Base-by-base conservation (phyloP, 495 filamentous ascomycete genomes). In the Neurospora tetraspora region DNA sequence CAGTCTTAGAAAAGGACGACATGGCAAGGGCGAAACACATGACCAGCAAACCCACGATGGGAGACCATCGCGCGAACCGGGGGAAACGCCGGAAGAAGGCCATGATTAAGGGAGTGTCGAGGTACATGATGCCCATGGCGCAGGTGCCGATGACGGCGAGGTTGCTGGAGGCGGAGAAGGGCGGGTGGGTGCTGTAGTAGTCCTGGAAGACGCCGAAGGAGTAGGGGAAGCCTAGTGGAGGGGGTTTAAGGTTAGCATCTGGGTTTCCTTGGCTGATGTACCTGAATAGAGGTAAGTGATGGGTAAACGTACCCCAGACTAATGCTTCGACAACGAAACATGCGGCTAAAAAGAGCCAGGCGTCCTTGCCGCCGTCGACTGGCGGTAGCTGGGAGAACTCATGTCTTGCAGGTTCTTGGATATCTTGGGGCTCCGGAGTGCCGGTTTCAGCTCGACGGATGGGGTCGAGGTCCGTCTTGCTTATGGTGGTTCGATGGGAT, bases 281-380 rank as follows among this genome's bases (percentile, higher is more conserved):
- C 23, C 12, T 45, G 42, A 20, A 20, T 45, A 20, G 4, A 70
- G 68, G 38, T 42, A 69, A 36, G 31, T 73, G 31, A 61, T 9
- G 43, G 40, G 7, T 5, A 20, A 39, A 77, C 81, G 74, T 78
- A 89, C 89, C 90, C 90, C 89, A 92, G 31, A 91, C 81, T 12
- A 92, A 78, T n/a, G 82, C 86, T 75, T 93, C 90, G 37, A 92
- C 80, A 70, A 88, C 78, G 78, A 92, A 92, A 74, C 86, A 85
- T 5, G 86, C 88, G 1, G 84, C 81, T 20, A 93, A 82, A 73
- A 90, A 90, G 0, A 91, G 81, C 87, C 88, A 93, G 14, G 91
- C 90, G 47, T 88, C 80, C 69, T 83, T 87, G 11, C 90, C 91
- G 31, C 85, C 78, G 78, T 92, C 91, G 5, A 82, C 85, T 5